Conservation (phyloP, 2,329 filamentous ascomycete species). For the Remersonia thermophila region DNA sequence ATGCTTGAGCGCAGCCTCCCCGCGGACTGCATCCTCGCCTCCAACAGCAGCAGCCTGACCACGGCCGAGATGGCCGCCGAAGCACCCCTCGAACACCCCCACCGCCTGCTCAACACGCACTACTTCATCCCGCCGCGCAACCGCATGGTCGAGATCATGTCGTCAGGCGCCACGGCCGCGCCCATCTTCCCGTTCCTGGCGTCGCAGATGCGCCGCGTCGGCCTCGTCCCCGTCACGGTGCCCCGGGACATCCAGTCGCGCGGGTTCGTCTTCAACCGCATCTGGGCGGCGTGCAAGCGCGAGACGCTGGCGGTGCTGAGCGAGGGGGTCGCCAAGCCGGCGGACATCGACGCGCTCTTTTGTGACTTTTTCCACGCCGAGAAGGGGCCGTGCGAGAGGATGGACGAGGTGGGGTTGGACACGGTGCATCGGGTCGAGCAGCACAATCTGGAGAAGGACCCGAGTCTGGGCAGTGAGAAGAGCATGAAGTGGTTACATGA, state of each 20-base stretch:
- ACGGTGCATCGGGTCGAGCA: constrained; percentile 21
- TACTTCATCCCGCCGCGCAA: constrained; percentile 24
- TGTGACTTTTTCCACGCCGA: constrained; percentile 21
- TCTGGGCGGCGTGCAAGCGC: constrained; percentile 25
- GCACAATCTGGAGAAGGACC: constrained; percentile 14
- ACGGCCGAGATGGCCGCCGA: constrained; percentile 18
- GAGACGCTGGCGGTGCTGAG: constrained; percentile 22
- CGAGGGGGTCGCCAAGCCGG: constrained; percentile 22
- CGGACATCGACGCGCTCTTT: constrained; percentile 23
- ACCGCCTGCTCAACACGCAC: constrained; percentile 23
- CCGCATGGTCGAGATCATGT: constrained; percentile 25
- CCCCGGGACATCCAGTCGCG: constrained; percentile 19
- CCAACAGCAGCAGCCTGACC: constrained; percentile 22
- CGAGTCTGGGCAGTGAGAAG: constrained; percentile 8
- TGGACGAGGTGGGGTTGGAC: constrained; percentile 25
- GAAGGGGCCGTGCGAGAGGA: constrained; percentile 21
- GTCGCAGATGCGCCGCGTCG: constrained; percentile 18
- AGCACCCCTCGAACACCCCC: constrained; percentile 12
- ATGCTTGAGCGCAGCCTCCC: constrained; percentile 19
- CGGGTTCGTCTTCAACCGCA: constrained; percentile 25
- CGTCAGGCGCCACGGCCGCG: constrained; percentile 19
- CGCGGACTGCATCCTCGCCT: constrained; percentile 20
- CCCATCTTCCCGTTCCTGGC: constrained; percentile 21
- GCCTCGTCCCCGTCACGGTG: constrained; percentile 18
- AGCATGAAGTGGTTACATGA: constrained; percentile 17